These are phyloP conservation scores for Shiraia bambusicola DNA, from an alignment of 2,329 filamentous ascomycete species.

Conservation along the genomic window DNA sequence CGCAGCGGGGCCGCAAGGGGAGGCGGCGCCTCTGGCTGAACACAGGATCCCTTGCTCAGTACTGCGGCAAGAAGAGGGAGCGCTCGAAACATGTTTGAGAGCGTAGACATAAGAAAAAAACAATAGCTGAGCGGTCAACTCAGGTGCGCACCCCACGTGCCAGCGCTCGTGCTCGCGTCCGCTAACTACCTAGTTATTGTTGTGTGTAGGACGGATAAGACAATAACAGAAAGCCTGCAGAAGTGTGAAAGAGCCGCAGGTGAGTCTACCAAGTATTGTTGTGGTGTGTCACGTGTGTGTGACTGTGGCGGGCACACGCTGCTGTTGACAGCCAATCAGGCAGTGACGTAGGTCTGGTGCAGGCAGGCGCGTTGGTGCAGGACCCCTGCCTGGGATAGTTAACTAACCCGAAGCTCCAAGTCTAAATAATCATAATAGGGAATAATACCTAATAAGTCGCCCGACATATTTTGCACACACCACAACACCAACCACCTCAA, in stretches of 20 bases:
- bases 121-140: neutral
- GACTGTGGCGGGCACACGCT: neutral
- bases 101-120: neutral
- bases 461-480: slow-evolving; percentile 20
- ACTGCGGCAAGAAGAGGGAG: slow-evolving; percentile 17
- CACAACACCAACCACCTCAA: slow-evolving; percentile 31
- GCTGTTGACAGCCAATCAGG: slow-evolving; percentile 13
- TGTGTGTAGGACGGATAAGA: too few species aligned
- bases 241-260: too few species aligned
- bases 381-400: slow-evolving; percentile 2
- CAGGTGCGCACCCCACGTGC: neutral
- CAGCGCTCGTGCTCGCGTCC: neutral
- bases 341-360: slow-evolving; percentile 14
- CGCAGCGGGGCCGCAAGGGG: slow-evolving; percentile 81
- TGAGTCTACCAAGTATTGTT: too few species aligned
- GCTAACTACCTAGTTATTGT: too few species aligned
- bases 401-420: slow-evolving; percentile 5
- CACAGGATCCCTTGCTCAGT: slow-evolving; percentile 49
- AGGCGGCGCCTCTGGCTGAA: slow-evolving; percentile 77
- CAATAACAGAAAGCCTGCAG: too few species aligned
- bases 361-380: slow-evolving; percentile 5
- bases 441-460: too few species aligned
- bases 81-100: slow-evolving; percentile 20
- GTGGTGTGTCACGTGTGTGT: too few species aligned
- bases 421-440: too few species aligned